Evolutionary conservation across 1,284 basidiomycete species (phyloP).

Genomic region (Boletus smithii): DNA sequence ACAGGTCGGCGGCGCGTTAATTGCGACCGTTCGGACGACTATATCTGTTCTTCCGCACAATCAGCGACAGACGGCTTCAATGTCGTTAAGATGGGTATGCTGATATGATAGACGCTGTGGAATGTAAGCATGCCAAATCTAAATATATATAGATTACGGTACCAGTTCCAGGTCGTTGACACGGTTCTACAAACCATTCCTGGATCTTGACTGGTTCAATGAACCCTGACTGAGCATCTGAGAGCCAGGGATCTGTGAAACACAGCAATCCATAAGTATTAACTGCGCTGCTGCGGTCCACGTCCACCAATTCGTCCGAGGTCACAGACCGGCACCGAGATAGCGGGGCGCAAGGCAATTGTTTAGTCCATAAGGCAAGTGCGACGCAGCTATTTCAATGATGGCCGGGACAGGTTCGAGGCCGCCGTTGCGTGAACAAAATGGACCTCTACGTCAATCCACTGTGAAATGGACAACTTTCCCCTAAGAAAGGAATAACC

Average conservation of each 20-base stretch:
- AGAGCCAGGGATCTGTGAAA: slow-evolving; percentile 15
- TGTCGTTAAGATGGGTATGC: slow-evolving; percentile 10
- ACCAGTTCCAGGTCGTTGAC: slow-evolving; percentile 12
- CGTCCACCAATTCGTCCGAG: slow-evolving; percentile 12
- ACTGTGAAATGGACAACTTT: slow-evolving; percentile 13
- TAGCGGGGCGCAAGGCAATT: slow-evolving; percentile 6
- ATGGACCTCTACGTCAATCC: slow-evolving; percentile 17
- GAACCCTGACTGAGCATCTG: slow-evolving; percentile 13
- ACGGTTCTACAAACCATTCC: slow-evolving; percentile 9
- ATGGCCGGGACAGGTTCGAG: slow-evolving; percentile 14
- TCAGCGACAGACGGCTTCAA: slow-evolving; percentile 20
- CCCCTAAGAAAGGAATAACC: slow-evolving; percentile 11
- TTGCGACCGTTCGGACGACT: slow-evolving; percentile 13
- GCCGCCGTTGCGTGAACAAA: slow-evolving; percentile 17
- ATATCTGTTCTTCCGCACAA: slow-evolving; percentile 21
- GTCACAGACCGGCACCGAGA: slow-evolving; percentile 28
- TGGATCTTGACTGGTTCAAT: slow-evolving; percentile 6
- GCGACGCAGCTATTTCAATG: slow-evolving; percentile 8
- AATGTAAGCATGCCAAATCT: slow-evolving; percentile 16
- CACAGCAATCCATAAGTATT: slow-evolving; percentile 12
- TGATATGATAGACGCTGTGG: slow-evolving; percentile 17
- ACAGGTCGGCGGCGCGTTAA: slow-evolving; percentile 30
- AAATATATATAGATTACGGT: slow-evolving; percentile 13
- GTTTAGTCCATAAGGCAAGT: no score
- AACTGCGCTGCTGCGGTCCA: slow-evolving; percentile 17